Evolutionary conservation across 352 stramenopile species (phyloP).

Genomic region (Globisporangium cylindrosporum): DNA sequence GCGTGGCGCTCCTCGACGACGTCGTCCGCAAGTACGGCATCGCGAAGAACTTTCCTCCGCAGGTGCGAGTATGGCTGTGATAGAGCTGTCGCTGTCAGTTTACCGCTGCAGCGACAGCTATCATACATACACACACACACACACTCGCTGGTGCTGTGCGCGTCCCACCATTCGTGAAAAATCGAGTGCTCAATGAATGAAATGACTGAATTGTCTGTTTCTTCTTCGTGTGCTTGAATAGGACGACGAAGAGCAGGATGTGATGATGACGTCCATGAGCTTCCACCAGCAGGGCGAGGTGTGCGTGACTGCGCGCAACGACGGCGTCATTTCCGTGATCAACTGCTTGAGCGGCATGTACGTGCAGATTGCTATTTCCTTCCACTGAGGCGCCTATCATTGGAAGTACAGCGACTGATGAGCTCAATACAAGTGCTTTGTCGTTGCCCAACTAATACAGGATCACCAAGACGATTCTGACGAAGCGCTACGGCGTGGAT

Average conservation of each 20-base stretch:
- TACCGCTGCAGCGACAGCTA: too few relatives aligned
- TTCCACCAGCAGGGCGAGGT: constrained; percentile 81
- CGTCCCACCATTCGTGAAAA: background rate
- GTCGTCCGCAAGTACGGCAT: constrained; percentile 67
- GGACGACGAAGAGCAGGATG: constrained; percentile 67
- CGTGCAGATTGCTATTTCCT: constrained; percentile 16
- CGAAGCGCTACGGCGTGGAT: constrained; percentile 80
- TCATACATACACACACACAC: too few relatives aligned
- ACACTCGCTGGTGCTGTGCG: background rate
- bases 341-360: constrained; percentile 84
- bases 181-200: background rate
- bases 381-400: background rate
- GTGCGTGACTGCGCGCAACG: constrained; percentile 71
- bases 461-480: constrained; percentile 83
- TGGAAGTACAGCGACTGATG: background rate
- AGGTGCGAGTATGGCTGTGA: constrained; percentile 26
- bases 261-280: constrained; percentile 55
- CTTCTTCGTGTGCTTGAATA: constrained; percentile 4
- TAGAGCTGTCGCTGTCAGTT: background rate
- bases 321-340: constrained; percentile 77
- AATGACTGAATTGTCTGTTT: background rate
- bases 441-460: constrained; percentile 22
- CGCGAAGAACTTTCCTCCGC: constrained; percentile 57
- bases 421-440: background rate
- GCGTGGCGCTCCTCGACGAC: constrained; percentile 52